Base-by-base conservation (phyloP, 345 rosid species). In the Draba incana region DNA sequence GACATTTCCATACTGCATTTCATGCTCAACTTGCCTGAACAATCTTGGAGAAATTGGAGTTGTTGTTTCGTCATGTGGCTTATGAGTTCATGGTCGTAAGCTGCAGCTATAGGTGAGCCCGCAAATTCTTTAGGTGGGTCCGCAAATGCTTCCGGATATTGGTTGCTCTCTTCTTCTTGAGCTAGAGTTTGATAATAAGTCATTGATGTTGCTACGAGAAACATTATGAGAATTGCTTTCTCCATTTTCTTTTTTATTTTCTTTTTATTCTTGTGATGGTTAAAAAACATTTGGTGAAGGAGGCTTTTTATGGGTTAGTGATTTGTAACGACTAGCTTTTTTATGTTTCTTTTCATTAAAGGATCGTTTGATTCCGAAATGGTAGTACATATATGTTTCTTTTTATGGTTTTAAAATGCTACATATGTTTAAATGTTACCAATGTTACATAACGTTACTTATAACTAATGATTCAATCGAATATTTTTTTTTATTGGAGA, bases 201-300 rank as follows among this genome's bases (percentile, higher is more conserved):
- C 43, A 69, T 69, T 14, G 66, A 50, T 48, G 43, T 59, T 10
- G 55, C 24, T 28, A 59, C 35, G 38, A 69, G 37, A 57, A 59
- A 10, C 2, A 49, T 16, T 49, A 69, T 15, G 14, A 69, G 6
- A 11, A 69, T 15, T 48, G 66, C 20, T 38, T 69, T 69, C 10
- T 57, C 33, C 66, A 69, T 69, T 47, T 57, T 46, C 7, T 27
- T 59, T n/a, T 38, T 38, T n/a, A n/a, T n/a, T n/a, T n/a, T n/a
- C 15, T 38, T 35, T 1, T 53, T 50, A 2, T 6, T 42, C 23
- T 55, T 68, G 37, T 67, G 27, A 46, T 45, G 45, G 28, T 11
- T 27, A 33, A 4, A 41, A 68, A 45, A 28, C 16, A 1, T 54
- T 30, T 20, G 27, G n/a, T 8, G 10, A 11, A 14, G 8, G 56